Evolutionary conservation across 2,329 filamentous ascomycete genomes (phyloP), one percentile per base, ranked within the genome.

Genomic region (Fusarium camptoceras): DNA sequence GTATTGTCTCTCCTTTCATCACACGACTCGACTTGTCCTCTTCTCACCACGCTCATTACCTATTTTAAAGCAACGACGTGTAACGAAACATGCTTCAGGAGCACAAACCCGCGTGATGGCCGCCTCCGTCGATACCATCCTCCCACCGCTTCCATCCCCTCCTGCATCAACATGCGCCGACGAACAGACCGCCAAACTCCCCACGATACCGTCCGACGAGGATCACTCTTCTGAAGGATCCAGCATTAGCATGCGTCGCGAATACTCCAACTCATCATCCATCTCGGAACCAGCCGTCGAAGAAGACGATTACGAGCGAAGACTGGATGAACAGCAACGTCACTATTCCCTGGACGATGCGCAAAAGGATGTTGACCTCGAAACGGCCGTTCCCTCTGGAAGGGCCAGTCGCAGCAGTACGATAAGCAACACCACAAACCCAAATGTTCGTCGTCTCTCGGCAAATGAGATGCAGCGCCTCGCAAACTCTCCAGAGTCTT

Each of bases 391-490:
- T 3, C 62, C 57, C 9, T 68, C 72, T 43, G 68, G 70, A 2
- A 70, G 73, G 12, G 69, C 76, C 37, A 75, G 75, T 47, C 75
- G 75, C 24, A 79, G 75, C 65, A 76, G 72, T 41, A 73, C 78
- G 30, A 73, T 77, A 50, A 77, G 72, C 59, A 78, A 75, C 60
- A 70, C 74, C 7, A 68, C 67, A 31, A 81, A 79, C 66, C 77
- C 80, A 43, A 84, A 80, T 49, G 78, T 88, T 48, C 83, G 86
- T 57, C 84, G 86, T 39, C 80, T 90, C 27, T 88, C 88, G 0
- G 86, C 86, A 10, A 85, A 82, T 39, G 86, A 89, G 72, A 88
- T 90, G 75, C 84, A 88, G 55, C 85, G 87, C 63, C 78, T 91
- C 62, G 84, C 86, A 16, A 84, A 83, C 28, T 83, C 85, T 3